Percentiles rank a stretch among this genome's conserved stretches.
Evolutionary conservation across 1,139 yeast genomes (phyloP).

Genomic region (Nakaseomyces kungkrabaensis): DNA sequence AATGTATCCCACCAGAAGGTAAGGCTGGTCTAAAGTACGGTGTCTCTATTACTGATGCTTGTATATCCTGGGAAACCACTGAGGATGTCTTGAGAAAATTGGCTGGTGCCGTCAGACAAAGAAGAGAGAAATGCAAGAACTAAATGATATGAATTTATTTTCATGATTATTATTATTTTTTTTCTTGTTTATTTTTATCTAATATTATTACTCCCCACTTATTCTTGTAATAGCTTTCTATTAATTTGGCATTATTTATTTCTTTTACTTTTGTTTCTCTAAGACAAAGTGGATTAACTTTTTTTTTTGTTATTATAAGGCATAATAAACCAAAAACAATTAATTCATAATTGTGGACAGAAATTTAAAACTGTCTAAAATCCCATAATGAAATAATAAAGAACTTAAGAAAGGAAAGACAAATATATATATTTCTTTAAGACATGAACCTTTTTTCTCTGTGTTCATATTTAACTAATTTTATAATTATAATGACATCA

Average conservation of each 20-base stretch:
- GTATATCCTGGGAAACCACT: slow-evolving; percentile 89
- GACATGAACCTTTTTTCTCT: too few relatives aligned
- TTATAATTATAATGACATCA: too few relatives aligned
- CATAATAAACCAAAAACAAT: neutral
- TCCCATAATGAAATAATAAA: too few relatives aligned
- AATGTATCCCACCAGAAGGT: slow-evolving; percentile 68
- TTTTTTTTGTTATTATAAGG: neutral
- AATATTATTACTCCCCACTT: neutral
- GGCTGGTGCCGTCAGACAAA: slow-evolving; percentile 69
- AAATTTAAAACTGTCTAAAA: too few relatives aligned
- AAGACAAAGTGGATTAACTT: neutral
- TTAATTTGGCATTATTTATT: neutral
- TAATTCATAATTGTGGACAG: too few relatives aligned
- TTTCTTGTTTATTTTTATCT: neutral
- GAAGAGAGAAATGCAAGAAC: slow-evolving; percentile 44
- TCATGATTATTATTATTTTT: neutral
- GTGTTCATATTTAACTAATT: too few relatives aligned
- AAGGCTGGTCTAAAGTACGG: slow-evolving; percentile 79
- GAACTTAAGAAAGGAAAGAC: too few relatives aligned
- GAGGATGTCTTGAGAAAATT: slow-evolving; percentile 67
- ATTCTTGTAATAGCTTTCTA: neutral
- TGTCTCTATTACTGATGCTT: slow-evolving; percentile 92
- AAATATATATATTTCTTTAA: too few relatives aligned
- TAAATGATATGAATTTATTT: slow-evolving; percentile 8
- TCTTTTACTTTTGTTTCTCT: neutral